phyloP scores from a whole-genome alignment of 805 yeast genomes.

The Candida easanensis region DNA sequence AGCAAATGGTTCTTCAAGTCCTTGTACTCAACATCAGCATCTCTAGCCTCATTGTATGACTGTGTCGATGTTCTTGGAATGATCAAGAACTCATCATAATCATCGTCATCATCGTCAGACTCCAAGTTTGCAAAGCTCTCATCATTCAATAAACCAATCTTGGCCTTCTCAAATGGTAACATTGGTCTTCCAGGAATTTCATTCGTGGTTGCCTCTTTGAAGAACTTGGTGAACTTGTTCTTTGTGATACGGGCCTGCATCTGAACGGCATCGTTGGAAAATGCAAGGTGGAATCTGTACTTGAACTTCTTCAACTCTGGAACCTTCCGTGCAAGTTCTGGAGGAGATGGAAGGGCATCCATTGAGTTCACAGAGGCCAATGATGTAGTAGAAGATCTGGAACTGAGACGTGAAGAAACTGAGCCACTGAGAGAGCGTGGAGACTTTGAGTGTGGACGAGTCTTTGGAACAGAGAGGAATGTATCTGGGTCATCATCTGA shows the following conservation, averaged over 20 bases:
- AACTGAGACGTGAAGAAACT: constrained; percentile 8
- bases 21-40: constrained; percentile 1
- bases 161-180: constrained; percentile 15
- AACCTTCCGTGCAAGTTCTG: constrained; percentile 41
- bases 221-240: constrained; percentile 24
- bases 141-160: constrained; percentile 2
- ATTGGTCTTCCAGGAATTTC: constrained; percentile 10
- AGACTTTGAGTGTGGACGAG: constrained; percentile 1
- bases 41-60: neutral
- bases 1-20: constrained; percentile 26
- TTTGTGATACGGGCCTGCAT: constrained; percentile 29
- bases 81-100: constrained; percentile 14
- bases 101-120: constrained; percentile 18
- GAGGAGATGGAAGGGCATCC: constrained; percentile 36
- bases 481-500: constrained; percentile 22
- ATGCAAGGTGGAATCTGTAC: constrained; percentile 43
- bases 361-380: constrained; percentile 14
- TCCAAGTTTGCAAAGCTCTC: constrained; percentile 4
- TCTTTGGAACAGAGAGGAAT: constrained; percentile 2
- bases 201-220: neutral
- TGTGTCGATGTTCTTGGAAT: constrained; percentile 6
- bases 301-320: constrained; percentile 46
- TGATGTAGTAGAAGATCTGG: constrained; percentile 4
- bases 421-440: constrained; percentile 9
- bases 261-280: constrained; percentile 37